A percentile compares a stretch with the other conserved stretches of the same genome.
These are phyloP conservation scores for Rhodotorula taiwanensis DNA, from an alignment of 768 basidiomycete genomes.

Conservation along the genomic window DNA sequence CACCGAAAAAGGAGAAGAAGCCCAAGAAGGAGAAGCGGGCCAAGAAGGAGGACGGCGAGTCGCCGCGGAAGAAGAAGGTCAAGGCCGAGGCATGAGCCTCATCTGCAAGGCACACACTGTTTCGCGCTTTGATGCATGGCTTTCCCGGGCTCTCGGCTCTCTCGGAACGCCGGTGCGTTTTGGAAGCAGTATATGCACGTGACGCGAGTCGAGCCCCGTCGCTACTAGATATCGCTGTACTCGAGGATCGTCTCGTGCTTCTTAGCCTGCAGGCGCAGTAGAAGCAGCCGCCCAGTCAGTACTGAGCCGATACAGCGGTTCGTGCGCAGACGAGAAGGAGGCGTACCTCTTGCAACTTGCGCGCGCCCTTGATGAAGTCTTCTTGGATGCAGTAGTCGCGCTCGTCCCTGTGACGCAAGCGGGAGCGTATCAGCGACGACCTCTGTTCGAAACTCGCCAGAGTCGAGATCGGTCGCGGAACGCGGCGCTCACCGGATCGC, in stretches of 20 bases:
- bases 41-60: conserved; percentile 3
- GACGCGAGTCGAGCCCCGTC: not conserved
- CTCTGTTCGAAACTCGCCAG: not conserved
- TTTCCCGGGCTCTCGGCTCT: no score
- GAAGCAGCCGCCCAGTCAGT: no score
- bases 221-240: not conserved
- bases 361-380: conserved; percentile 88
- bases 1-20: conserved; percentile 7
- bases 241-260: conserved; percentile 23
- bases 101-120: no score
- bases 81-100: not conserved
- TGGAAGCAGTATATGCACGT: no score
- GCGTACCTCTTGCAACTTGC: conserved; percentile 52
- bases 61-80: conserved; percentile 18
- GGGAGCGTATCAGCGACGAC: no score
- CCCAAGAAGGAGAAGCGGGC: conserved; percentile 8
- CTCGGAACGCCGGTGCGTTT: no score
- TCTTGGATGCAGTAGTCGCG: conserved; percentile 85
- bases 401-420: conserved; percentile 57
- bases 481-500: conserved; percentile 87
- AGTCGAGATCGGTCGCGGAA: conserved; percentile 2
- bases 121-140: no score
- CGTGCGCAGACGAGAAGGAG: no score
- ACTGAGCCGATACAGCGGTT: no score
- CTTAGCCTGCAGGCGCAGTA: not conserved